A percentile compares a stretch with the other conserved stretches of the same genome.
phyloP scores from a whole-genome alignment of 257 asterid genomes.

The Solanum chmielewskii region DNA sequence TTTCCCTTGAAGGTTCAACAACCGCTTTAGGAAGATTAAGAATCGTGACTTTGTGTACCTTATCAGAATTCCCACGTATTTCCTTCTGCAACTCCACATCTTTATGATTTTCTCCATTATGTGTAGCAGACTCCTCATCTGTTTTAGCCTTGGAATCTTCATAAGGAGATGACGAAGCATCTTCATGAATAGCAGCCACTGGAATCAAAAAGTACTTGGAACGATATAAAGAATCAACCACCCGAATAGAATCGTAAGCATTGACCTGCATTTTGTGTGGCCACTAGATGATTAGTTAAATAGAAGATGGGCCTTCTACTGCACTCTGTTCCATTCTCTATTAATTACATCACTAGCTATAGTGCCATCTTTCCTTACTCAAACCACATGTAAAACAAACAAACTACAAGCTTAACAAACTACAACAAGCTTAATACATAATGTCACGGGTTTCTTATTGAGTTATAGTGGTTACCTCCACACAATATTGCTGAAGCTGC shows the following conservation, averaged over 20 bases:
- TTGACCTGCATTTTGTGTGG: conserved; percentile 44
- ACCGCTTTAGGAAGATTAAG: conserved; percentile 51
- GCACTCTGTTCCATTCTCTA: neutral
- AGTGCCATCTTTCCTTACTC: neutral
- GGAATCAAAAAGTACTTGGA: conserved; percentile 79
- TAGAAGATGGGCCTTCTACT: neutral
- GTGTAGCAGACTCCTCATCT: conserved; percentile 12
- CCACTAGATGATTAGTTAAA: neutral
- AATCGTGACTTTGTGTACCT: conserved; percentile 69
- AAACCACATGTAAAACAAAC: neutral
- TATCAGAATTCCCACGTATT: conserved; percentile 15
- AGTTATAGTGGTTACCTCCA: neutral
- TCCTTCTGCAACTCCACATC: conserved; percentile 19
- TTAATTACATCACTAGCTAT: neutral
- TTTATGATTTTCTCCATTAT: conserved; percentile 4
- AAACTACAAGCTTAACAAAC: neutral
- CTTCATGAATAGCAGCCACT: conserved; percentile 13
- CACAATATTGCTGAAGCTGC: neutral
- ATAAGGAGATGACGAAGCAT: conserved; percentile 10
- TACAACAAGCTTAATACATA: neutral
- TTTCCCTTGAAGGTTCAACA: conserved; percentile 24
- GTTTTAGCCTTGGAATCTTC: conserved; percentile 17
- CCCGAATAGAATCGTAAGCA: conserved; percentile 55
- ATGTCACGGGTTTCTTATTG: neutral
- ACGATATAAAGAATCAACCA: conserved; percentile 68